Evolutionary conservation across 371 early-diverging fungal species (phyloP).

Genomic region (Zychaea mexicana): DNA sequence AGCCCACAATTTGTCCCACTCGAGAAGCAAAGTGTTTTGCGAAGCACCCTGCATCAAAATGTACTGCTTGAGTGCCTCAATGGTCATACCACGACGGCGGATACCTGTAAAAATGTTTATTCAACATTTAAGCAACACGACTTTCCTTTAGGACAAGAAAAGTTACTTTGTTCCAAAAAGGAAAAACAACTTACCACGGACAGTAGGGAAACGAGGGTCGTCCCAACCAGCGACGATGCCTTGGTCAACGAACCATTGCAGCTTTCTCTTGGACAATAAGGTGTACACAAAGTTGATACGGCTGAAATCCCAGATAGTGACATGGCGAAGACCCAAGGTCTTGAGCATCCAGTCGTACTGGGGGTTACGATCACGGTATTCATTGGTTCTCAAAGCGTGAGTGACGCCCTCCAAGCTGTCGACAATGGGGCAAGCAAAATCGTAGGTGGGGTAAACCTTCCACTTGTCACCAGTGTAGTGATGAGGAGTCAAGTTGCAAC

Average conservation of each 20-base stretch:
- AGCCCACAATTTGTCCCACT: constrained; percentile 99
- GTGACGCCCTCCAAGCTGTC: constrained; percentile 99
- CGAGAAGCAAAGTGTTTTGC: constrained; percentile 89
- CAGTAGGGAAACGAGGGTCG: constrained; percentile 99
- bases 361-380: constrained; percentile 99
- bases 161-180: not conserved
- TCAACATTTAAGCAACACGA: constrained; percentile 31
- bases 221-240: constrained; percentile 97
- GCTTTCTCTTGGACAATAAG: constrained; percentile 98
- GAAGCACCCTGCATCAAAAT: constrained; percentile 99
- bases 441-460: constrained; percentile 99
- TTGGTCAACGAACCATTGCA: constrained; percentile 97
- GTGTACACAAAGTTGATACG: constrained; percentile 99
- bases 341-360: constrained; percentile 99
- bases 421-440: constrained; percentile 99
- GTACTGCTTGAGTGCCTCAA: constrained; percentile 97
- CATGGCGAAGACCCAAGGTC: constrained; percentile 84
- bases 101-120: constrained; percentile 68
- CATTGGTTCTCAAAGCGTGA: constrained; percentile 98
- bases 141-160: constrained; percentile 8
- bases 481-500: constrained; percentile 95
- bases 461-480: constrained; percentile 89
- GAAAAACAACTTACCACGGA: constrained; percentile 64
- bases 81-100: constrained; percentile 97
- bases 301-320: constrained; percentile 93